These are phyloP conservation scores for Ophiocordyceps australis DNA, from an alignment of 2,329 filamentous ascomycete genomes.

Conservation along the genomic window DNA sequence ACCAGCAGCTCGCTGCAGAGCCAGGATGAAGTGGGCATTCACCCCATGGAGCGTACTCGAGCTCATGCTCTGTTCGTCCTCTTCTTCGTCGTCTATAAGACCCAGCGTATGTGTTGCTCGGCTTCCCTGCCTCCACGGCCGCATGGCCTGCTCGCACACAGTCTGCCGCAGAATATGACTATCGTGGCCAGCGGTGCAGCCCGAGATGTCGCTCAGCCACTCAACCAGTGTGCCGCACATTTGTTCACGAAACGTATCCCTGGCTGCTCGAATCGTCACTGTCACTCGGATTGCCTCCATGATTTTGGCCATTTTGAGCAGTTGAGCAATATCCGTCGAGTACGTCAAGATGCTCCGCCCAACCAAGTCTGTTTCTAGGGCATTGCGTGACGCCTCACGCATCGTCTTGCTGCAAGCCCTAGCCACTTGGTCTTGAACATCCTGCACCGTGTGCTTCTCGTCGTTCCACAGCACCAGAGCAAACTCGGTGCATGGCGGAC, in stretches of 20 bases:
- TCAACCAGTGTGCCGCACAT: conserved; percentile 98
- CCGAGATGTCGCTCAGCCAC: conserved; percentile 86
- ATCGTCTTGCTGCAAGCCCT: conserved; percentile 64
- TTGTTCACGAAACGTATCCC: conserved; percentile 92
- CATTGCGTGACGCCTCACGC: conserved; percentile 52
- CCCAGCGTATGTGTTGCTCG: conserved; percentile 51
- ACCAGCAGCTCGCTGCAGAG: conserved; percentile 15
- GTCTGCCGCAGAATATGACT: conserved; percentile 59
- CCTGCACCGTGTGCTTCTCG: conserved; percentile 89
- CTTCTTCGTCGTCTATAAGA: conserved; percentile 23
- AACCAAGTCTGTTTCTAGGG: conserved; percentile 76
- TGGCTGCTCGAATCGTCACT: conserved; percentile 79
- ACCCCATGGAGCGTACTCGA: conserved; percentile 12
- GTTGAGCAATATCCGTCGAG: conserved; percentile 47
- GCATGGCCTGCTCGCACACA: conserved; percentile 83
- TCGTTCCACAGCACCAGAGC: conserved; percentile 91
- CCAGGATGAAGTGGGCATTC: conserved; percentile 17
- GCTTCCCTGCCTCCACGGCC: conserved; percentile 75
- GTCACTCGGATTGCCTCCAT: conserved; percentile 95
- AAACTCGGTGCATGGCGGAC: conserved; percentile 39
- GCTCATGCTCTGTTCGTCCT: conserved; percentile 28
- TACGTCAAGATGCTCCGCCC: conserved; percentile 76
- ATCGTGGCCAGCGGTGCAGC: conserved; percentile 70
- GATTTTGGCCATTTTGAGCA: conserved; percentile 64
- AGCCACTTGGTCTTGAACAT: conserved; percentile 79